phyloP scores from a whole-genome alignment of 75 land plant species.

The Selaginella moellendorffii region DNA sequence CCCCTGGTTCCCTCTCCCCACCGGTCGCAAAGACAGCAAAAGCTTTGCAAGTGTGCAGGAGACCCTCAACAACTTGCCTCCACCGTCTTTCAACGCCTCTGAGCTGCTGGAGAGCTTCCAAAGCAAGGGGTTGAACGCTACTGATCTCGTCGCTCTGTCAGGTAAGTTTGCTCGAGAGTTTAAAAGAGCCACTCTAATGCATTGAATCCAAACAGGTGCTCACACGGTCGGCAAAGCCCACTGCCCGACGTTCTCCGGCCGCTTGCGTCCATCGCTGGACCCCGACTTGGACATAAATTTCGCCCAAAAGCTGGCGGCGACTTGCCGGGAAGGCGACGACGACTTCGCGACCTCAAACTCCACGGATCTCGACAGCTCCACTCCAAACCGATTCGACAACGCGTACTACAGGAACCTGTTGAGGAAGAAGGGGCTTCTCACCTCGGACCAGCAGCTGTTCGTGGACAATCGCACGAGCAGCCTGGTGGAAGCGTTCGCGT shows the following conservation, averaged over 20 bases:
- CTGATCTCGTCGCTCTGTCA: conserved; percentile 8
- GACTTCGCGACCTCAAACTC: no score
- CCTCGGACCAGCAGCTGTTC: no score
- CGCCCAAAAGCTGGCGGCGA: no score
- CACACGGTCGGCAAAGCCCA: not conserved
- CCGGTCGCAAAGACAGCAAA: not conserved
- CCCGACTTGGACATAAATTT: not conserved
- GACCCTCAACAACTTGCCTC: not conserved
- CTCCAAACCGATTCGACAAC: no score
- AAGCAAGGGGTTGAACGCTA: not conserved
- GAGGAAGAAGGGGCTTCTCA: no score
- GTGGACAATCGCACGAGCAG: no score
- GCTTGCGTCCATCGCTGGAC: not conserved
- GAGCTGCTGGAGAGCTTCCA: not conserved
- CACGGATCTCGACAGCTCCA: no score
- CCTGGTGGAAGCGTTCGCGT: no score
- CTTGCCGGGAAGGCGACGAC: no score
- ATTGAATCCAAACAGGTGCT: not conserved
- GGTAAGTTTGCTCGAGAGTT: no score
- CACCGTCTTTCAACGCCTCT: not conserved
- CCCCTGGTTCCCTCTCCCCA: not conserved
- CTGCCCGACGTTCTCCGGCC: not conserved
- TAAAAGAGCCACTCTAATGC: no score
- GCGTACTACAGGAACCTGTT: no score
- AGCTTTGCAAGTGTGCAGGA: not conserved